Evolutionary conservation across 495 filamentous ascomycete species (phyloP), one percentile per base, ranked within the genome.

Genomic region (Cetradonia linearis): DNA sequence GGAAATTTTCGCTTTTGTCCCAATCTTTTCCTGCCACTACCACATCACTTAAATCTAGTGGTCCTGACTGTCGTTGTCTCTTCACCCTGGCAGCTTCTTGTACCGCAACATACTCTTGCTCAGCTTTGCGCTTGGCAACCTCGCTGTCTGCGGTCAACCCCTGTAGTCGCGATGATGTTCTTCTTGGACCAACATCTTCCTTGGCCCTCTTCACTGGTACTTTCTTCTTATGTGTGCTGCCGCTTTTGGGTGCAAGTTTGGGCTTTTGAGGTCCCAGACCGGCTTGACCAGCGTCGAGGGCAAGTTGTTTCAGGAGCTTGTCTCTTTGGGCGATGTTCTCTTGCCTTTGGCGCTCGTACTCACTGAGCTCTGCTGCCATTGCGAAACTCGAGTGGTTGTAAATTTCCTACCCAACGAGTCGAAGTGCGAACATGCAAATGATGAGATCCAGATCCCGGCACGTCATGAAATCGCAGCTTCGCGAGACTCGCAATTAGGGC

Each of bases 261-360:
- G 68, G 65, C 60, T 71, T 74, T 47, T 61, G 59, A 44, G 72
- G 67, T 46, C 75, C 69, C 49, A 85, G 68, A 5, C 82, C 79
- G 9, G 81, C 73, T 48, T 79, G 77, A 52, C 78, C 70, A 25
- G 78, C 68, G 52, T 81, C 76, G 27, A 81, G 71, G 2, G 76
- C 72, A 34, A 80, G 75, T 65, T 77, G 74, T 66, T 76, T 85
- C 60, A 89, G 74, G 7, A 89, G 76, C 11, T 81, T 84, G 72
- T 87, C 80, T 62, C 86, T 86, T 64, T 86, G 83, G 27, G 85
- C 84, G 55, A 89, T 89, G 56, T 87, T 89, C 47, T 79, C 83
- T 59, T 86, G 81, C 0, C 86, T 80, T 64, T 86, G 80, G 40
- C 76, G 75, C 69, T 89, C 86, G 62, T 88, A 88, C 3, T 88